Evolutionary conservation across 306 rosid genomes (phyloP), one percentile per base, ranked within the genome.

Genomic region (Canavalia ensiformis): DNA sequence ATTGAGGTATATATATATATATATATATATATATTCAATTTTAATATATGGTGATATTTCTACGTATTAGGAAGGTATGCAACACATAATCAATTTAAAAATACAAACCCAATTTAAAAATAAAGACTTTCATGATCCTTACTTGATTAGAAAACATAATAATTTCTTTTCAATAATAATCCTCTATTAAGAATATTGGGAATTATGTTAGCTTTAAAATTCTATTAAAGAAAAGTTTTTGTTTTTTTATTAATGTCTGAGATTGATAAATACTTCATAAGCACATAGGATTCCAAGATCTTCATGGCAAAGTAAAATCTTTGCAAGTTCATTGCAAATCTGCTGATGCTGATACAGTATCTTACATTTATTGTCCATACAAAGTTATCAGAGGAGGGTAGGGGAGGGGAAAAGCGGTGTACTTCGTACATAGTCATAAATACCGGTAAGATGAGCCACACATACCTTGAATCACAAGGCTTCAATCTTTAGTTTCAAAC

Each of bases 241-340:
- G 50, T 63, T 47, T 51, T 76, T 65, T 10, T 44, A 37, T 34
- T n/a, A n/a, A 35, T 31, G 7, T 51, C 13, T 25, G 51, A 67
- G 45, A 45, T 77, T 25, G 84, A 72, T 28, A 88, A 70, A 62
- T 89, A 95, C 99, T 98, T 95, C 99, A 73, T 89, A 87, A 74
- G 98, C 90, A 84, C 99, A 93, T 6, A 89, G 45, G 59, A 91
- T 88, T 77, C 99, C 99, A 68, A 93, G 97, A 68, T 93, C 90
- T 35, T 95, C 94, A 39, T 91, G 91, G 76, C 98, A 95, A 86
- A 93, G 87, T 68, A 87, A 82, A 52, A 88, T 83, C 85, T 87
- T 89, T 7, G 89, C 83, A 52, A 82, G 90, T 75, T 91, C 92
- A 69, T 77, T 90, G 50, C 87, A 84, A 86, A 95, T 78, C 42